Evolutionary conservation across 2,329 filamentous ascomycete species (phyloP).

Genomic region (Colletotrichum nymphaeae): DNA sequence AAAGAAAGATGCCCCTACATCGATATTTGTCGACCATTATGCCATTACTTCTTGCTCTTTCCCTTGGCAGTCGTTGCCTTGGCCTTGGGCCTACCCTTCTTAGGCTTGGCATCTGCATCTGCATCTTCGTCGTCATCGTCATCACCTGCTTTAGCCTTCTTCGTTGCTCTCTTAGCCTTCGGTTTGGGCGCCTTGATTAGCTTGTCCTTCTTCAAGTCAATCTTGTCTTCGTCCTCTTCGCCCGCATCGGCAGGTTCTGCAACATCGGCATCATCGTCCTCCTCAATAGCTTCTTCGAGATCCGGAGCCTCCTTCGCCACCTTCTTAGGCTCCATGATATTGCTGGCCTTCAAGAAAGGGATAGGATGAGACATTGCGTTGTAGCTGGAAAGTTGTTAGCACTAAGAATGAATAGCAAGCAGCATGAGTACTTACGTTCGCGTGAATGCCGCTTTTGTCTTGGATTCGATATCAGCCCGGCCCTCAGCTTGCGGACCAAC

Average conservation of each 20-base stretch:
- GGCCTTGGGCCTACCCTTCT: slow-evolving; percentile 58
- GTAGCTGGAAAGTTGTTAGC: slow-evolving; percentile 66
- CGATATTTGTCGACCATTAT: background rate
- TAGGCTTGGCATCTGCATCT: slow-evolving; percentile 65
- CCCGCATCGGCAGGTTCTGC: slow-evolving; percentile 69
- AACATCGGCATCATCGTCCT: slow-evolving; percentile 81
- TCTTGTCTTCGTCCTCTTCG: slow-evolving; percentile 80
- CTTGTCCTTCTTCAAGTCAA: slow-evolving; percentile 94
- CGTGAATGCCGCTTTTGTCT: slow-evolving; percentile 91
- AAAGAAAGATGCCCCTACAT: background rate
- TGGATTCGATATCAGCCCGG: slow-evolving; percentile 80
- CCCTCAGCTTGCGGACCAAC: slow-evolving; percentile 86
- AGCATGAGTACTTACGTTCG: slow-evolving; percentile 72
- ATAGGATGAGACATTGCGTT: slow-evolving; percentile 88
- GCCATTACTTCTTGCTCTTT: slow-evolving; percentile 56
- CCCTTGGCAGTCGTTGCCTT: slow-evolving; percentile 55
- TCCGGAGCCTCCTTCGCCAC: slow-evolving; percentile 83
- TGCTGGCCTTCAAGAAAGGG: slow-evolving; percentile 95
- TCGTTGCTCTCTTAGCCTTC: slow-evolving; percentile 58
- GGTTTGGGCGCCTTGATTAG: slow-evolving; percentile 93
- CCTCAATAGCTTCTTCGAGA: slow-evolving; percentile 95
- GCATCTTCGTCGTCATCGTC: slow-evolving; percentile 59
- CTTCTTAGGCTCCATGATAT: slow-evolving; percentile 78
- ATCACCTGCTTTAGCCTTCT: slow-evolving; percentile 55
- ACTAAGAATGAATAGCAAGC: slow-evolving; percentile 12